Evolutionary conservation across 805 yeast genomes (phyloP).

Genomic region (Wickerhamomyces sydowiorum): DNA sequence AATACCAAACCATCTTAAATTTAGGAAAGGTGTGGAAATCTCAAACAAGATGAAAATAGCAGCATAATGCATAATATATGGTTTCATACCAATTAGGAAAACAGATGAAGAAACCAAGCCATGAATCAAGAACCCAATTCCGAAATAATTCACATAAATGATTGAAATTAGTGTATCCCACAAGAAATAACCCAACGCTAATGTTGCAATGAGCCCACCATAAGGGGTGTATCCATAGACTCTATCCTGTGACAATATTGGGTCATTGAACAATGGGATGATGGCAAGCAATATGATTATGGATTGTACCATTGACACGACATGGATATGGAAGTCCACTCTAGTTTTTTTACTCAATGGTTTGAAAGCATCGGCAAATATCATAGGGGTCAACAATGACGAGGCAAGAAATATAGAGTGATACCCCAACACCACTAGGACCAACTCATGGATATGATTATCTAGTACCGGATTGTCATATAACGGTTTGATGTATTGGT

Average conservation of each 20-base stretch:
- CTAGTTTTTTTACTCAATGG: conserved; percentile 35
- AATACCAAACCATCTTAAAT: conserved; percentile 76
- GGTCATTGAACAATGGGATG: conserved; percentile 58
- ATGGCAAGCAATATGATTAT: conserved; percentile 53
- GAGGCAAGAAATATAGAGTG: conserved; percentile 22
- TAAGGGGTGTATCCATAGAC: conserved; percentile 64
- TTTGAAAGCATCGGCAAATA: conserved; percentile 18
- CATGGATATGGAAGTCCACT: conserved; percentile 77
- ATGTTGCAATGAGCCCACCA: conserved; percentile 58
- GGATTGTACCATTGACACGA: conserved; percentile 83
- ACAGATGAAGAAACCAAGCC: conserved; percentile 71
- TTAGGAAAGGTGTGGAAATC: conserved; percentile 81
- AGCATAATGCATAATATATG: conserved; percentile 66
- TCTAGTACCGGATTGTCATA: conserved; percentile 14
- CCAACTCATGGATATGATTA: conserved; percentile 28
- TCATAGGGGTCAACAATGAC: conserved; percentile 14
- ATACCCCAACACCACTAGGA: conserved; percentile 23
- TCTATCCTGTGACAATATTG: conserved; percentile 38
- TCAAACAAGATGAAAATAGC: conserved; percentile 76
- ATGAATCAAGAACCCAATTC: conserved; percentile 68
- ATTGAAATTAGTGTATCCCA: conserved; percentile 74
- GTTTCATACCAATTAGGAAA: conserved; percentile 52
- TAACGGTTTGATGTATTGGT: conserved; percentile 22
- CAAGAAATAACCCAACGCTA: conserved; percentile 73
- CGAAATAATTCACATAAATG: conserved; percentile 52